Evolutionary conservation across 129 eudicot species (phyloP), one percentile per base, ranked within the genome.

Genomic region (Lactuca sativa): DNA sequence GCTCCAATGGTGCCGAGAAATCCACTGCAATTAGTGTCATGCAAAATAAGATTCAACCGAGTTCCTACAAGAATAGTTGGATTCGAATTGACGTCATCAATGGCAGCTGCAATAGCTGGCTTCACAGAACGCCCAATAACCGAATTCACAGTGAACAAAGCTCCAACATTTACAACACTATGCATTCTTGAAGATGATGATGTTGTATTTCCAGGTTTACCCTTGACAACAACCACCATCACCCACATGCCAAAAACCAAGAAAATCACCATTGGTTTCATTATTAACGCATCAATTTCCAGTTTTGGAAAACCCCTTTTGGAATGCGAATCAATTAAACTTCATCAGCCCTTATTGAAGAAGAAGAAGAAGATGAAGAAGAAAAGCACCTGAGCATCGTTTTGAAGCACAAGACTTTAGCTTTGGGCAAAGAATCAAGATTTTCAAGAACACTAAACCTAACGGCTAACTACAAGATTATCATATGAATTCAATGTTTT

Each of bases 1-100:
- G 97, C 99, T 85, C 78, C 96, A 54, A 91, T 57, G 17, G 93
- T 88, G 76, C 97, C 97, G 18, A 88, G 66, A 77, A 91, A 91
- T 14, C 95, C 97, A 51, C 97, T 91, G 85, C 97, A 91, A 72
- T 88, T 91, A 6, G 97, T 91, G 33, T 91, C 97, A 71, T 82
- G 90, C 67, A 78, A 10, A 53, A 91, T 78, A 32, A 91, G 80
- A n/a, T 83, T 84, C 74, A 91, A 77, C 25, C 32, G 65, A 9
- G 81, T 80, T 51, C 84, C 89, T 1, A 36, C 51, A 54, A 92
- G 87, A 77, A 92, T 67, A 63, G 13, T 83, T 11, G 89, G 60
- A 79, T 85, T 82, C 12, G 85, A 71, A 57, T 92, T 92, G 11
- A 92, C 91, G 61, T 89, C 96, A 81, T 83, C 87, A 81, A 92